Base-by-base conservation (phyloP, 306 rosid species). In the Luffa aegyptiaca region DNA sequence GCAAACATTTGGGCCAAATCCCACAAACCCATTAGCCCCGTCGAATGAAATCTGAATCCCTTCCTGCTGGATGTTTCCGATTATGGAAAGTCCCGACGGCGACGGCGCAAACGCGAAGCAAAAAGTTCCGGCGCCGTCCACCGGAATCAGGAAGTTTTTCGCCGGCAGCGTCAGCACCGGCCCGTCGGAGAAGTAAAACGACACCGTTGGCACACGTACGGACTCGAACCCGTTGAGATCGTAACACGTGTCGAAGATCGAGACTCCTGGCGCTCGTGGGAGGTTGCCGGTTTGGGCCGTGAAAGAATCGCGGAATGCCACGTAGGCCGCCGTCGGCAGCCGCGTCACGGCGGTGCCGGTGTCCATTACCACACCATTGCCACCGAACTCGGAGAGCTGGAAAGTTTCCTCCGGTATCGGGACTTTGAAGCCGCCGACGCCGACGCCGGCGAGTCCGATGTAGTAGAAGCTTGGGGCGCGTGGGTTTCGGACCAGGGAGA, bases 31-130 rank as follows among this genome's bases (percentile, higher is more conserved):
- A 86, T 90, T 91, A 0, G 91, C 92, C 69, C 84, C 97, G 79
- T 94, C 94, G 26, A 94, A 45, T 2, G 98, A 92, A 79, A 92
- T 85, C 70, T 94, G 97, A 56, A 94, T 90, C 5, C 98, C 98
- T 79, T 91, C 96, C 68, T 90, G 98, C 78, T 94, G 98, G 82
- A 94, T 85, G 83, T 94, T 94, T 66, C 98, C 98, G 37, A 94
- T 83, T 16, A 94, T 94, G 8, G 98, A 89, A 52, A 84, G 87
- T 1, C 85, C 89, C 0, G 91, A 65, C 10, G 85, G 61, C 17
- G 96, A 83, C 1, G 96, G 75, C 63, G 97, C 87, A 82, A 94
- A 94, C 0, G 96, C 98, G 46, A 94, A 88, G 82, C 98, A 94
- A 52, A 94, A 94, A 1, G 89, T 92, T 8, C 98, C 98, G 10